These are phyloP conservation scores for Phytopythium oedochilum DNA, from an alignment of 352 stramenopile species.

Conservation along the genomic window DNA sequence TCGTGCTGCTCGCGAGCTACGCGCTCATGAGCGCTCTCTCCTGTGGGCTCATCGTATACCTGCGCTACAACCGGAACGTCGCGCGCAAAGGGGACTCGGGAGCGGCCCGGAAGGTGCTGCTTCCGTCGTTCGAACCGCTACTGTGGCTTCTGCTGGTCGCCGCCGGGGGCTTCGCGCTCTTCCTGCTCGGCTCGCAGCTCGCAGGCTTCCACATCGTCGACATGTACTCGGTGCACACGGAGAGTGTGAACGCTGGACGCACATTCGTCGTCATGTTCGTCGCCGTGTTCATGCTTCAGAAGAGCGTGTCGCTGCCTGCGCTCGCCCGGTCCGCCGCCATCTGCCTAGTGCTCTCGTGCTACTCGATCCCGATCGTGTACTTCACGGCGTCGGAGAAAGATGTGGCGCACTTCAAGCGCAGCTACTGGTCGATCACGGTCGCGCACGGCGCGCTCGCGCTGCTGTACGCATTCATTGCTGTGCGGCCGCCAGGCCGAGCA, in stretches of 20 bases:
- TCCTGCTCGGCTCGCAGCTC: constrained; percentile 23
- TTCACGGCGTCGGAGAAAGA: constrained; percentile 16
- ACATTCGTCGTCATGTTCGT: constrained; percentile 42
- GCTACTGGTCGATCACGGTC: constrained; percentile 22
- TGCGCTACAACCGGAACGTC: constrained; percentile 36
- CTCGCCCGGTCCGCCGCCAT: constrained; percentile 26
- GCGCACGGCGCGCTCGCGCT: constrained; percentile 22
- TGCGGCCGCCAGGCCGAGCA: constrained; percentile 34
- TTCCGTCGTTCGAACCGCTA: constrained; percentile 45
- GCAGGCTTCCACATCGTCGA: constrained; percentile 14
- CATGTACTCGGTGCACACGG: constrained; percentile 12
- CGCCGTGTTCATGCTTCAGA: constrained; percentile 50
- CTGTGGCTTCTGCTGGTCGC: constrained; percentile 32
- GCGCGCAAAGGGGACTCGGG: constrained; percentile 27
- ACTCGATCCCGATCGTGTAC: constrained; percentile 36
- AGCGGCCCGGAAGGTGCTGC: constrained; percentile 40
- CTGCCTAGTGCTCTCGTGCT: constrained; percentile 26
- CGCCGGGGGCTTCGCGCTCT: constrained; percentile 23
- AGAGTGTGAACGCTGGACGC: constrained; percentile 32
- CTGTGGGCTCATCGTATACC: constrained; percentile 29
- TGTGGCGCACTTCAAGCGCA: constrained; percentile 5
- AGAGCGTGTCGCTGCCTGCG: constrained; percentile 42
- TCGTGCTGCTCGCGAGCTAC: constrained; percentile 34
- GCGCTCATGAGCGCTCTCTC: constrained; percentile 28
- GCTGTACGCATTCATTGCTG: constrained; percentile 33